Conservation (phyloP, 2,329 filamentous ascomycete species). For the Penicillium sp. region DNA sequence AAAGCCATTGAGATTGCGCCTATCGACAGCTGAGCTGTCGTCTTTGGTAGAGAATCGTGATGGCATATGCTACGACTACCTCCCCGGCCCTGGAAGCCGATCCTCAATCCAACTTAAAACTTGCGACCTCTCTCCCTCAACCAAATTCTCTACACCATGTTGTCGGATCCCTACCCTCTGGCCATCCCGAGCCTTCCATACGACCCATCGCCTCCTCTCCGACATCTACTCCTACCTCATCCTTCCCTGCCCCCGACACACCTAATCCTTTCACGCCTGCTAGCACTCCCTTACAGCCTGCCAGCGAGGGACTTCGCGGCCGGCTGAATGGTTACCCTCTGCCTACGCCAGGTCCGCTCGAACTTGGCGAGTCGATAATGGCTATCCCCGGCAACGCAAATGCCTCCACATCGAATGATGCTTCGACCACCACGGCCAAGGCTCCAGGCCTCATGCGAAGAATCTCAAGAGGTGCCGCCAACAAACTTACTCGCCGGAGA, state of each 20-base stretch:
- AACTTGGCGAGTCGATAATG: conserved; percentile 70
- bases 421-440: conserved; percentile 49
- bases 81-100: conserved; percentile 39
- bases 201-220: conserved; percentile 32
- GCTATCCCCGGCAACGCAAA: conserved; percentile 41
- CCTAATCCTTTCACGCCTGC: conserved; percentile 37
- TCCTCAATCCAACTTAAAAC: conserved; percentile 36
- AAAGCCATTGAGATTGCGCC: conserved; percentile 24
- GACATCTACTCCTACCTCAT: conserved; percentile 30
- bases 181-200: conserved; percentile 27
- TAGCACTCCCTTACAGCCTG: conserved; percentile 34
- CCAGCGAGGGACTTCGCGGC: conserved; percentile 34
- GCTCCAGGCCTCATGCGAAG: conserved; percentile 72
- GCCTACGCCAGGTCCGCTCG: conserved; percentile 53
- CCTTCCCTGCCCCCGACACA: conserved; percentile 25
- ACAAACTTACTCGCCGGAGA: conserved; percentile 65
- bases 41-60: conserved; percentile 32
- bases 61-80: conserved; percentile 39
- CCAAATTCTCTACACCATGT: conserved; percentile 37
- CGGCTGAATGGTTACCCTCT: conserved; percentile 28
- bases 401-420: conserved; percentile 57
- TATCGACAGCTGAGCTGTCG: conserved; percentile 33
- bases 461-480: conserved; percentile 74
- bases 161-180: conserved; percentile 30
- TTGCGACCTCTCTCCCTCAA: conserved; percentile 30